Percentiles rank a stretch among this genome's conserved stretches.
These are phyloP conservation scores for Penicillium sp. DNA, from an alignment of 2,329 filamentous ascomycete genomes.

Conservation along the genomic window DNA sequence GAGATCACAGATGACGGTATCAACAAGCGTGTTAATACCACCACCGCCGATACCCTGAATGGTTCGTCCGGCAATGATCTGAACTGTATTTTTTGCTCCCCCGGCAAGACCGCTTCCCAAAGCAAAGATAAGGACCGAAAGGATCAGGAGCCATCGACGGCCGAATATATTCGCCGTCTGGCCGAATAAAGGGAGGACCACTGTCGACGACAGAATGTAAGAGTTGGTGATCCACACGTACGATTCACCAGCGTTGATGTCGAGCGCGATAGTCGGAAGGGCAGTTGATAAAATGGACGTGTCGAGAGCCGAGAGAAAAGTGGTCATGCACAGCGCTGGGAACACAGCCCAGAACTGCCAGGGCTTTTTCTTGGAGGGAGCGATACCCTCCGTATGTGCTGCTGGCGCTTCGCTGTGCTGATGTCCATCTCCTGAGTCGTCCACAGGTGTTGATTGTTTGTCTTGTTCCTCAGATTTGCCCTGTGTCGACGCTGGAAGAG, in stretches of 20 bases:
- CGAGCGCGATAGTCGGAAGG: conserved; percentile 40
- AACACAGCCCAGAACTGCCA: conserved; percentile 34
- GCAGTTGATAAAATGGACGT: conserved; percentile 44
- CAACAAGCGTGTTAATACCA: conserved; percentile 4
- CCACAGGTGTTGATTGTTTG: too few relatives aligned
- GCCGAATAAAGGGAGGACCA: conserved; percentile 53
- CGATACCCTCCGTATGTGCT: background rate
- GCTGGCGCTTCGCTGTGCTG: background rate
- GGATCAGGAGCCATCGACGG: conserved; percentile 45
- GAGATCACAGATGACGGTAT: conserved; percentile 6
- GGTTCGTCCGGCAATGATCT: conserved; percentile 4
- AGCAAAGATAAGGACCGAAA: conserved; percentile 49
- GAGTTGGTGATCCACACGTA: conserved; percentile 41
- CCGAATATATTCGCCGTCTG: conserved; percentile 57
- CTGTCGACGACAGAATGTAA: conserved; percentile 41
- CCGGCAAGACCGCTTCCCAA: conserved; percentile 57
- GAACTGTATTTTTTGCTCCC: conserved; percentile 41
- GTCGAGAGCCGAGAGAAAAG: conserved; percentile 39
- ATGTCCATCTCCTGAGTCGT: too few relatives aligned
- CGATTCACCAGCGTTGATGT: conserved; percentile 31
- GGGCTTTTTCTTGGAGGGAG: background rate
- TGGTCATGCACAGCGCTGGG: conserved; percentile 24
- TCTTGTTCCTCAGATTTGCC: too few relatives aligned
- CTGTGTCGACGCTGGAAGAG: too few relatives aligned
- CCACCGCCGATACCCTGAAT: conserved; percentile 9